Evolutionary conservation across 306 rosid species (phyloP), one percentile per base, ranked within the genome.

Genomic region (Castanea mollissima): DNA sequence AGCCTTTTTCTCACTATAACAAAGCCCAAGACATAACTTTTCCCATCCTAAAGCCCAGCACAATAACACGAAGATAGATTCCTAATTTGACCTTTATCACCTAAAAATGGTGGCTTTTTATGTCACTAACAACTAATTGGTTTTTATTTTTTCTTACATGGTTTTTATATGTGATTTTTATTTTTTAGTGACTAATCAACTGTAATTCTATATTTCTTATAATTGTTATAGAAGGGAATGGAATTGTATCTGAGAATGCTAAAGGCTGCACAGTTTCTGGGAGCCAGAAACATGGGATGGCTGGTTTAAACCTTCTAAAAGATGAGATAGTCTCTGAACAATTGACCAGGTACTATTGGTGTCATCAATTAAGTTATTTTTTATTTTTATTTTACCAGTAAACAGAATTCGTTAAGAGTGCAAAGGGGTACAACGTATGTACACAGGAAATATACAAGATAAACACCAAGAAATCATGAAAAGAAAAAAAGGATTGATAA

Each of bases 271-370:
- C 78, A 25, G 64, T 76, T 76, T 9, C 85, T 79, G 87, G 79
- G 81, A 83, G 80, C 73, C 84, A 77, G 73, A 78, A 63, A 56
- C 83, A 55, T 64, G 84, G 78, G 83, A 65, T 87, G 77, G 74
- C 80, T 79, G 76, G 70, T 59, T 87, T 80, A 11, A 89, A 88
- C 71, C 87, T 88, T 84, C 77, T 92, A 77, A 86, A 74, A 29
- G 97, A 94, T 68, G 98, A 94, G 70, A 91, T 94, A 85, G 97
- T 94, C 77, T 82, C 97, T n/a, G 98, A 94, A 77, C 98, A 94
- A 65, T 85, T 94, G 71, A 92, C 97, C 73, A 94, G 98, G 98
- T 94, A 85, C 64, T 74, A 52, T 82, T 79, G 25, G 38, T 35
- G 63, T 71, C 46, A 76, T 73, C 55, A 25, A 49, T 74, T 59